These are phyloP conservation scores for Penicillium bovifimosum DNA, from an alignment of 495 filamentous ascomycete species.

Conservation along the genomic window DNA sequence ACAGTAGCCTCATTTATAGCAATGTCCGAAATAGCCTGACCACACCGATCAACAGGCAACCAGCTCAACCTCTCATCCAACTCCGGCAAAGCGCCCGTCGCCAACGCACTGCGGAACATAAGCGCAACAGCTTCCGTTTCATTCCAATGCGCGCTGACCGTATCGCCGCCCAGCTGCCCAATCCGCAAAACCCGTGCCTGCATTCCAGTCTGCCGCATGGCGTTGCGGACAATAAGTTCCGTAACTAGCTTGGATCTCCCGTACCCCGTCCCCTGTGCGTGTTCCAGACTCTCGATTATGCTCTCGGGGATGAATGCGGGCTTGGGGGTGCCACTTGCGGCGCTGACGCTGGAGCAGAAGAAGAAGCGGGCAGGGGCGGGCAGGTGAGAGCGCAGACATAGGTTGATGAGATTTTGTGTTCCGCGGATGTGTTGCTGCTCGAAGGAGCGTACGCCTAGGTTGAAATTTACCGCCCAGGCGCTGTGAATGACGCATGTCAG, in stretches of 20 bases:
- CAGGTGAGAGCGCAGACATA: conserved; percentile 42
- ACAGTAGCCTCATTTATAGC: not conserved
- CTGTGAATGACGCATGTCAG: conserved; percentile 53
- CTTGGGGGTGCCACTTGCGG: conserved; percentile 31
- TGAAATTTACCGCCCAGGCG: conserved; percentile 74
- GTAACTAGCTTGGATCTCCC: conserved; percentile 59
- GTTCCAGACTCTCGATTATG: conserved; percentile 40
- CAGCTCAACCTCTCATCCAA: conserved; percentile 51
- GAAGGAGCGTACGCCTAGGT: conserved; percentile 55
- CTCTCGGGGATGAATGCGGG: conserved; percentile 42
- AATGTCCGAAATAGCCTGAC: conserved; percentile 25
- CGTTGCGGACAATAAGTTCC: conserved; percentile 46
- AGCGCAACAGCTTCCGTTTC: conserved; percentile 58
- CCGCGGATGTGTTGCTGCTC: conserved; percentile 53
- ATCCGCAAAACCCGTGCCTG: conserved; percentile 45
- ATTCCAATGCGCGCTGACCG: conserved; percentile 54
- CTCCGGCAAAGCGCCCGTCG: conserved; percentile 48
- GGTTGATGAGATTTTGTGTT: conserved; percentile 52
- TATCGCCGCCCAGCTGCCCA: conserved; percentile 61
- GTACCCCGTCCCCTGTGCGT: conserved; percentile 54
- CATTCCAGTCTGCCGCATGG: conserved; percentile 34
- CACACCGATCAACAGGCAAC: conserved; percentile 40
- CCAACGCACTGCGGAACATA: conserved; percentile 48
- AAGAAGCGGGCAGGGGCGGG: conserved; percentile 36
- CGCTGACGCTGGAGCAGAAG: conserved; percentile 59